These are phyloP conservation scores for Streptanthus diversifolius DNA, from an alignment of 345 rosid species.

Conservation along the genomic window DNA sequence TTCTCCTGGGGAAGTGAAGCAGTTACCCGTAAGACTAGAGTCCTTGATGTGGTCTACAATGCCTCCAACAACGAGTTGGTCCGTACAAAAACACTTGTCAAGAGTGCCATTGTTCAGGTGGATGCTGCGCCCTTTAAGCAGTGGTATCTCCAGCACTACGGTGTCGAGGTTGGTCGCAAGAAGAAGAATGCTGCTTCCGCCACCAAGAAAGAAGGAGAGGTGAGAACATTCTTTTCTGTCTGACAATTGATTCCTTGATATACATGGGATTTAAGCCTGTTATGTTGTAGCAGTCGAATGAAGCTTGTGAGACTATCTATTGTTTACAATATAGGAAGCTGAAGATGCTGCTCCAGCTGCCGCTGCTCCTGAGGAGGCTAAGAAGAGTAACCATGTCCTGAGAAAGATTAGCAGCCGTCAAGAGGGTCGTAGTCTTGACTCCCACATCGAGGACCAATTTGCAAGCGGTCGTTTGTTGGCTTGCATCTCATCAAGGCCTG, in stretches of 20 bases:
- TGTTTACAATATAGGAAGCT: slow-evolving; percentile 35
- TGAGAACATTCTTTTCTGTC: not conserved
- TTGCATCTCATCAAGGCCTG: slow-evolving; percentile 67
- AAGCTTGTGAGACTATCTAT: not conserved
- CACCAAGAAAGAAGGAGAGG: slow-evolving; percentile 63
- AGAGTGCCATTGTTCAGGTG: slow-evolving; percentile 67
- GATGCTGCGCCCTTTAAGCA: slow-evolving; percentile 78
- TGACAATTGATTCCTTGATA: not conserved
- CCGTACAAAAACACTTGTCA: slow-evolving; percentile 74
- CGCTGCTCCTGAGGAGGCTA: slow-evolving; percentile 44
- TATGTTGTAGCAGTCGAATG: not conserved
- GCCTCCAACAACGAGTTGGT: slow-evolving; percentile 88
- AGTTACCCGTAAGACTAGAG: slow-evolving; percentile 1
- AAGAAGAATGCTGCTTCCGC: slow-evolving; percentile 45
- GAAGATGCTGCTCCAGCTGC: slow-evolving; percentile 40
- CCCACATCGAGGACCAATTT: slow-evolving; percentile 72
- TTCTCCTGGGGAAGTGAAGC: slow-evolving; percentile 77
- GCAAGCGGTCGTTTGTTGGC: slow-evolving; percentile 65
- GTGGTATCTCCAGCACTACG: slow-evolving; percentile 67
- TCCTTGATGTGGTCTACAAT: slow-evolving; percentile 71
- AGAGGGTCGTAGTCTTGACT: slow-evolving; percentile 47
- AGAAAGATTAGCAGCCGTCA: slow-evolving; percentile 58
- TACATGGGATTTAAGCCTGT: not conserved
- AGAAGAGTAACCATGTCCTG: slow-evolving; percentile 56
- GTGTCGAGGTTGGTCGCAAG: slow-evolving; percentile 74